Conservation (phyloP, 768 basidiomycete genomes). For the Mycena floridula region DNA sequence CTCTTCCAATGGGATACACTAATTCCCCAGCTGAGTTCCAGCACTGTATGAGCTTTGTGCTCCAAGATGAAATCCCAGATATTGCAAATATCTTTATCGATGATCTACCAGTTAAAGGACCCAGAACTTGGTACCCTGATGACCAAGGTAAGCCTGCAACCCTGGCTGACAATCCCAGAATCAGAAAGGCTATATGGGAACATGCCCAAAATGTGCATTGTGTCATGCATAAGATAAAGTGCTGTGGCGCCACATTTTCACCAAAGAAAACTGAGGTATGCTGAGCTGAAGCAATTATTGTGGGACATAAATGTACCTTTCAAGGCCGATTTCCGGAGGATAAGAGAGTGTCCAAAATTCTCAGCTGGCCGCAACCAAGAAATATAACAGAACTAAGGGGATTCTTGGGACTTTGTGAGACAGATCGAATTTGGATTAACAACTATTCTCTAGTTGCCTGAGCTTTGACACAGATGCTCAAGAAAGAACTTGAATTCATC, state of each 20-base stretch:
- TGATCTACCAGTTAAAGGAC: conserved; percentile 26
- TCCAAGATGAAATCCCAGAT: conserved; percentile 24
- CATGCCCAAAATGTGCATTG: conserved; percentile 22
- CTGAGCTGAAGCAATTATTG: conserved; percentile 12
- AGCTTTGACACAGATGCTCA: conserved; percentile 14
- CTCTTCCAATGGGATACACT: conserved; percentile 33
- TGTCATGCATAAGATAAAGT: conserved; percentile 19
- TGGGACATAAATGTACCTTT: conserved; percentile 26
- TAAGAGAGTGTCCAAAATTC: conserved; percentile 19
- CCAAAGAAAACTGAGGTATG: too few species aligned
- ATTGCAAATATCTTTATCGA: conserved; percentile 22
- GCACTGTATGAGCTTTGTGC: conserved; percentile 24
- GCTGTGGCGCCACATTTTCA: conserved; percentile 23
- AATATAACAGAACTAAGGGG: conserved; percentile 13
- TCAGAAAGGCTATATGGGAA: conserved; percentile 29
- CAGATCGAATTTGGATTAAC: conserved; percentile 16
- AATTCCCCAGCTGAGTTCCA: conserved; percentile 30
- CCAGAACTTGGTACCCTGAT: conserved; percentile 20
- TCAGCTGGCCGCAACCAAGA: conserved; percentile 12
- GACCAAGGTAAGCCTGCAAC: conserved; percentile 12
- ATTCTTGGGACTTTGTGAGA: conserved; percentile 19
- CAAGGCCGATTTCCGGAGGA: conserved; percentile 24
- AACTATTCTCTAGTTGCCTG: conserved; percentile 9
- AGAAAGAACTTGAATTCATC: conserved; percentile 14
- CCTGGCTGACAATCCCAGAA: conserved; percentile 13